These are phyloP conservation scores for Hydnomerulius pinastri DNA, from an alignment of 768 basidiomycete species.

Conservation along the genomic window DNA sequence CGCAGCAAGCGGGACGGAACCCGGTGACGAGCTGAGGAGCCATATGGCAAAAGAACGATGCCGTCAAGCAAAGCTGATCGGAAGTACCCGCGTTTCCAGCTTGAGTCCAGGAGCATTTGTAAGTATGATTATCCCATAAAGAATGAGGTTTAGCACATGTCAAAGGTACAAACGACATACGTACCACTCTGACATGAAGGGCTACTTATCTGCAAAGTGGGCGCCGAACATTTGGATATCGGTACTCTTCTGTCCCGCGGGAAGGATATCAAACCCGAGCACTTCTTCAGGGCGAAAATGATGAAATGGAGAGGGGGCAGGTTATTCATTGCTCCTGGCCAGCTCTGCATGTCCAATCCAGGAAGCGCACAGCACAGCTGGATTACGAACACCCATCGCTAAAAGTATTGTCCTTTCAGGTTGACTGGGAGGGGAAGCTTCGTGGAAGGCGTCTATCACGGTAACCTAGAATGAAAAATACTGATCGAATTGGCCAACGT, in stretches of 20 bases:
- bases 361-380: not conserved
- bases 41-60: slow-evolving; percentile 29
- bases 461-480: slow-evolving; percentile 15
- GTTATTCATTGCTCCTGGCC: not conserved
- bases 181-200: slow-evolving; percentile 20
- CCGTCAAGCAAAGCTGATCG: slow-evolving; percentile 28
- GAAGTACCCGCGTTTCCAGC: slow-evolving; percentile 21
- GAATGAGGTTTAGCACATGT: slow-evolving; percentile 16
- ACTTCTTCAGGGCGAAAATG: not conserved
- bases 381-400: slow-evolving; percentile 4
- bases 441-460: slow-evolving; percentile 18
- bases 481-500: slow-evolving; percentile 32
- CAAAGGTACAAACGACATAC: slow-evolving; percentile 17
- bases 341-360: not conserved
- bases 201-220: slow-evolving; percentile 20
- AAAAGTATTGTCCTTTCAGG: slow-evolving; percentile 10
- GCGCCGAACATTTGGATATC: slow-evolving; percentile 1
- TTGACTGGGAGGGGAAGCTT: slow-evolving; percentile 9
- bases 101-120: not conserved
- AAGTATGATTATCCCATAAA: slow-evolving; percentile 21
- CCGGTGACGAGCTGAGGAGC: slow-evolving; percentile 24
- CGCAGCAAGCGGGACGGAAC: slow-evolving; percentile 27
- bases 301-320: not conserved
- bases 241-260: slow-evolving; percentile 16
- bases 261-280: not conserved